phyloP scores from a whole-genome alignment of 495 filamentous ascomycete genomes.

The Astrocystis sublimbata region DNA sequence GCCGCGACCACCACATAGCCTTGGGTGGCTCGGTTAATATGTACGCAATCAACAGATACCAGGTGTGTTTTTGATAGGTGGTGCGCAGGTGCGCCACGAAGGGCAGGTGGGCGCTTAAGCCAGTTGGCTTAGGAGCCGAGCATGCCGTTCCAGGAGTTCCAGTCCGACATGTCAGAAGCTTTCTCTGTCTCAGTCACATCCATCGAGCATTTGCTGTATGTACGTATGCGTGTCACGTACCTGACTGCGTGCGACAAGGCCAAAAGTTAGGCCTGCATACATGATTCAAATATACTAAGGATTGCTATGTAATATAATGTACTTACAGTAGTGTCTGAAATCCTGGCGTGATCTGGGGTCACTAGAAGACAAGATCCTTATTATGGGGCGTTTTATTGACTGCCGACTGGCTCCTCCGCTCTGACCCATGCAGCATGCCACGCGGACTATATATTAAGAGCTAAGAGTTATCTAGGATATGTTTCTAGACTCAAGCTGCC shows the following conservation, averaged over 20 bases:
- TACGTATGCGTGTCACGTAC: not conserved
- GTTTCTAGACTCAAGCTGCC: not conserved
- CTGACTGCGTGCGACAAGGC: not conserved
- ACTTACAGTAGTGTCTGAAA: not conserved
- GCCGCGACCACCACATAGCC: not conserved
- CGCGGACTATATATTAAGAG: constrained; percentile 7
- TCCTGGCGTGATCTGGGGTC: not conserved
- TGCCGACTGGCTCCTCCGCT: constrained; percentile 2
- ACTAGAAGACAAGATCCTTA: not conserved
- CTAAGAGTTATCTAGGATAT: not conserved
- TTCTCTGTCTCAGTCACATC: not conserved
- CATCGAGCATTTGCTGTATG: not conserved
- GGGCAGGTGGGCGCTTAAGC: not conserved
- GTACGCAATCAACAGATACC: not conserved
- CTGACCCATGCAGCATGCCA: constrained; percentile 6
- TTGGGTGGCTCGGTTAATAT: constrained; percentile 7
- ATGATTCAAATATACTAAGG: constrained; percentile 2
- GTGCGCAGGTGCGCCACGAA: not conserved
- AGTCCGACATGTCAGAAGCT: not conserved
- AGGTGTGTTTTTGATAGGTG: not conserved
- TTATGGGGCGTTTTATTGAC: constrained; percentile 3
- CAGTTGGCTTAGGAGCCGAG: not conserved
- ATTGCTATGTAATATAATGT: not conserved
- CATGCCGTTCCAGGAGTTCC: not conserved
- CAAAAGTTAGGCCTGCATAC: not conserved